Evolutionary conservation across 2,329 filamentous ascomycete genomes (phyloP).

Genomic region (Phymatotrichopsis omnivora): DNA sequence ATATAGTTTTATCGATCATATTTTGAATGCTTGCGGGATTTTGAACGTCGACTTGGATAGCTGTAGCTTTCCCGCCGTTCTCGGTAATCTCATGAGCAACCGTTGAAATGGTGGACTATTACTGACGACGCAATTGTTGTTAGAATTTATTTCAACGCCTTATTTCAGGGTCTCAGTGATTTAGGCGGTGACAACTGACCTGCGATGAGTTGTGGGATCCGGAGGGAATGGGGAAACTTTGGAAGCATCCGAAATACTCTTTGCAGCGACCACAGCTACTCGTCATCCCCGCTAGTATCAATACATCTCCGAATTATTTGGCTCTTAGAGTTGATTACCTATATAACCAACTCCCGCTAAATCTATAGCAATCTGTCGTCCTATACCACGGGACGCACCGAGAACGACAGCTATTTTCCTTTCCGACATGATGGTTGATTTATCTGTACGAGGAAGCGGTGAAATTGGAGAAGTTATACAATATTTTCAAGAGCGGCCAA

Average conservation of each 20-base stretch:
- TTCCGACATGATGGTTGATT: slow-evolving; percentile 1
- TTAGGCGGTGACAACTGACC: not conserved
- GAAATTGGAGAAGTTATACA: not conserved
- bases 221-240: slow-evolving; percentile 55
- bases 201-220: slow-evolving; percentile 61
- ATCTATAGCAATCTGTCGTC: slow-evolving; percentile 68
- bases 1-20: slow-evolving; percentile 50
- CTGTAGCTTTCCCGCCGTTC: slow-evolving; percentile 50
- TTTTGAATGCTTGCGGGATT: slow-evolving; percentile 49
- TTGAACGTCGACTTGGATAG: slow-evolving; percentile 61
- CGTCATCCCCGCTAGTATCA: not conserved
- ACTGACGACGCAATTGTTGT: not conserved
- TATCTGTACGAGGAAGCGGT: not conserved
- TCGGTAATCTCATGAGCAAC: slow-evolving; percentile 63
- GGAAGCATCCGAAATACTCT: slow-evolving; percentile 56
- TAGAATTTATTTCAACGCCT: not conserved
- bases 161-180: too few relatives aligned
- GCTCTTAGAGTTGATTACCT: slow-evolving; percentile 41
- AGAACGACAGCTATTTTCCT: slow-evolving; percentile 57
- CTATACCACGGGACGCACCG: slow-evolving; percentile 70
- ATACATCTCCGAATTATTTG: not conserved
- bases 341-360: slow-evolving; percentile 60
- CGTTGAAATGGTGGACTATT: slow-evolving; percentile 65
- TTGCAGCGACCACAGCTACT: slow-evolving; percentile 65
- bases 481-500: not conserved